Evolutionary conservation across 306 rosid genomes (phyloP), one percentile per base, ranked within the genome.

Genomic region (Medicago lupulina): DNA sequence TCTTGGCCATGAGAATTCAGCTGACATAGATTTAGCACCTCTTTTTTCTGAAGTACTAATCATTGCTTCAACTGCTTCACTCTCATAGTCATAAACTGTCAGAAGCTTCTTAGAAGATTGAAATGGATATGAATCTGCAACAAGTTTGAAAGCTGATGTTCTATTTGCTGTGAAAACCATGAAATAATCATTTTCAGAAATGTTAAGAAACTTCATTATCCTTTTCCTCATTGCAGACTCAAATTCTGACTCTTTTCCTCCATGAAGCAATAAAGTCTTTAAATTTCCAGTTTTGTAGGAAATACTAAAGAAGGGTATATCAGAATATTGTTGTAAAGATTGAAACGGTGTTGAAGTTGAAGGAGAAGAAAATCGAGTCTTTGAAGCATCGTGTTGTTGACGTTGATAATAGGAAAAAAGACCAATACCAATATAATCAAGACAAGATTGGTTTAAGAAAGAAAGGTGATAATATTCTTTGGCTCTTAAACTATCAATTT

Each of bases 131-230:
- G 97, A 89, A 50, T 92, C 92, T 34, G 97, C 92, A 10, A 95
- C 80, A 46, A 92, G 96, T 43, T 92, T 95, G 77, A 95, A 95
- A 71, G 99, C 97, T 3, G 97, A 81, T 9, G 97, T 90, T 84
- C 96, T 90, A 72, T 90, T 95, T 75, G 97, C 97, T 7, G 99
- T 95, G 82, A 95, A 95, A 74, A 95, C 91, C 92, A 95, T 89
- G 84, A 74, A 80, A 84, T 95, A 95, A 72, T 95, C 98, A 63
- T 53, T 86, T 53, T 87, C 93, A 14, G 97, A 86, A 38, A 95
- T 81, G 67, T 90, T 92, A 8, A 90, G 93, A 78, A 92, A 95
- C 17, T 70, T 67, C 91, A 90, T 84, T 18, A 95, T 90, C 77
- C 97, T 84, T 51, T 71, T 86, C 77, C 77, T 95, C 88, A 95